These are phyloP conservation scores for Fagopyrum tataricum DNA, from an alignment of 148 eudicot genomes.

Conservation along the genomic window DNA sequence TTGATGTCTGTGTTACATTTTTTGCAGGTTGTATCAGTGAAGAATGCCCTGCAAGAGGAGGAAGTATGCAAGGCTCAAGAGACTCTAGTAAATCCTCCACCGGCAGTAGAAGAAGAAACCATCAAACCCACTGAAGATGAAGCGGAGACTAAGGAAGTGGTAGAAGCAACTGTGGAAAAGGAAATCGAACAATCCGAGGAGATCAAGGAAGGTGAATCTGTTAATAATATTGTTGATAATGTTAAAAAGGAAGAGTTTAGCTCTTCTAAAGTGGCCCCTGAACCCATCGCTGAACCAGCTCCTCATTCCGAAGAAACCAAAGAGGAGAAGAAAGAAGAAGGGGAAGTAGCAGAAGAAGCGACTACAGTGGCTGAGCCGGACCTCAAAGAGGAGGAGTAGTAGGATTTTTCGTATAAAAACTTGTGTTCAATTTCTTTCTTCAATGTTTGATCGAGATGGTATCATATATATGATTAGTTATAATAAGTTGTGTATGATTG, in stretches of 20 bases:
- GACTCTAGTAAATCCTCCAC: neutral
- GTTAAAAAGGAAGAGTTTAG: neutral
- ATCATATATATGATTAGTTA: too few species aligned
- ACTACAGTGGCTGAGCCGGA: neutral
- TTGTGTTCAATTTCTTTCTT: too few species aligned
- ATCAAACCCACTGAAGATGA: neutral
- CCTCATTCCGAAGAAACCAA: neutral
- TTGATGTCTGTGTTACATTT: neutral
- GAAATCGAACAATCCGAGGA: neutral
- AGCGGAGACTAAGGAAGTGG: neutral
- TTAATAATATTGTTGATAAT: neutral
- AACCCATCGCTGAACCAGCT: neutral
- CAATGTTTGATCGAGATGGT: too few species aligned
- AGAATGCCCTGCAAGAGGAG: neutral
- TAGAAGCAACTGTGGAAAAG: neutral
- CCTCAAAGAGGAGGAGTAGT: neutral
- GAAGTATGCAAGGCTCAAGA: neutral
- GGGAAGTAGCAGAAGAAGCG: neutral
- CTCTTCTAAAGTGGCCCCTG: neutral
- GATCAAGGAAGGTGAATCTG: neutral
- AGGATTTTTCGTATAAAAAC: neutral
- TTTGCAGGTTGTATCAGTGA: neutral
- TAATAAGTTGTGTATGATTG: too few species aligned
- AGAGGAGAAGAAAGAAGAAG: neutral
- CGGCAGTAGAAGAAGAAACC: neutral